phyloP scores from a whole-genome alignment of 2,329 filamentous ascomycete species.

The Leptographium wingfieldii region DNA sequence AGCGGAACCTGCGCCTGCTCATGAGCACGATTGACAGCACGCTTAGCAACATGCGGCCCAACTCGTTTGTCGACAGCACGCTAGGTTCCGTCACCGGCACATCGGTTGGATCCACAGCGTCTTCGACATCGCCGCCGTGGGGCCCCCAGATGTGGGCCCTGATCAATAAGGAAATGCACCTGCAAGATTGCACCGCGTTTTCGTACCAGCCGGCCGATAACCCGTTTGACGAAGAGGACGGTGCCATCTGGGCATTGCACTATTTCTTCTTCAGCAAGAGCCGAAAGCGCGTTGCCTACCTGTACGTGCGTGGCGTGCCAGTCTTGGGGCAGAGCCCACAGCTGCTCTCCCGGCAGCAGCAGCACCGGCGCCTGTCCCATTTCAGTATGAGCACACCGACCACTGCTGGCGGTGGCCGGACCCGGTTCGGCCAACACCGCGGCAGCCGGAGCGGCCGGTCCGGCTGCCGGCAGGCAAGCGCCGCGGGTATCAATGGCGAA shows the following conservation, averaged over 20 bases:
- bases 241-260: slow-evolving; percentile 87
- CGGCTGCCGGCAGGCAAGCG: neutral
- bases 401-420: slow-evolving; percentile 4
- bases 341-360: slow-evolving; percentile 21
- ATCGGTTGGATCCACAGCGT: slow-evolving; percentile 20
- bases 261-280: slow-evolving; percentile 97
- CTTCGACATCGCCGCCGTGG: slow-evolving; percentile 54
- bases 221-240: slow-evolving; percentile 83
- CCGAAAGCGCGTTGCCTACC: slow-evolving; percentile 83
- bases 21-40: slow-evolving; percentile 84
- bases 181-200: slow-evolving; percentile 81
- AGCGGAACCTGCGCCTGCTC: slow-evolving; percentile 65
- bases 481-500: neutral
- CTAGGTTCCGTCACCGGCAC: slow-evolving; percentile 30
- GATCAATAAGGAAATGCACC: slow-evolving; percentile 87
- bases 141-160: slow-evolving; percentile 82
- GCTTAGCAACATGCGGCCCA: slow-evolving; percentile 71
- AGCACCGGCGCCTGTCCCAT: slow-evolving; percentile 8
- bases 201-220: slow-evolving; percentile 82
- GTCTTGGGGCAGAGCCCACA: slow-evolving; percentile 53
- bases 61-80: slow-evolving; percentile 26
- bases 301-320: slow-evolving; percentile 82
- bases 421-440: slow-evolving; percentile 7
- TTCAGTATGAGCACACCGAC: slow-evolving; percentile 4
- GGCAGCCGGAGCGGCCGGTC: slow-evolving; percentile 8